phyloP scores from a whole-genome alignment of 148 eudicot species.

The Mesembryanthemum crystallinum region DNA sequence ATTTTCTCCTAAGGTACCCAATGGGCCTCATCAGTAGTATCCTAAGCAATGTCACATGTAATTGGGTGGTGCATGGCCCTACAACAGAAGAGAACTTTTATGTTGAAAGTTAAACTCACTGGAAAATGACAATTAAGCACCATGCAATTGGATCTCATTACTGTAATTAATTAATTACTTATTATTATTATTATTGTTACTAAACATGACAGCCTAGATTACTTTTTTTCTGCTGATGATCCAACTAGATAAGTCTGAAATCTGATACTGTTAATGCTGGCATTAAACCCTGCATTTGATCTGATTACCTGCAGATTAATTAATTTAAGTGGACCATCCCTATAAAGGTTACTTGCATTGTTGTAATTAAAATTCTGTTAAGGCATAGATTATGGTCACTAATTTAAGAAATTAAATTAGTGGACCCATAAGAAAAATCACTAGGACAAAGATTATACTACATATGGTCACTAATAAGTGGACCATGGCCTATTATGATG shows the following conservation, averaged over 20 bases:
- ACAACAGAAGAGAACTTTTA: not conserved
- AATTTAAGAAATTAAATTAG: too few species aligned
- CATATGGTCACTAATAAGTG: too few species aligned
- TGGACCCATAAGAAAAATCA: too few species aligned
- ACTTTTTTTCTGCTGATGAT: not conserved
- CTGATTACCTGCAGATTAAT: slow-evolving; percentile 1
- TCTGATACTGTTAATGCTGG: not conserved
- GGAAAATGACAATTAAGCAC: not conserved
- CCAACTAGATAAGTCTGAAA: not conserved
- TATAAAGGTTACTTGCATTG: too few species aligned
- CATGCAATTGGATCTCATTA: not conserved
- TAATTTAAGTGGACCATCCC: slow-evolving; percentile 6
- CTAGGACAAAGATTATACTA: too few species aligned
- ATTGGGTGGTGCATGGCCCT: not conserved
- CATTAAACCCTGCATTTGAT: slow-evolving; percentile 1
- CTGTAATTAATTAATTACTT: not conserved
- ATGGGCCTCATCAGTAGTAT: not conserved
- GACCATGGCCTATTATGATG: not conserved
- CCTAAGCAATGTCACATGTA: not conserved
- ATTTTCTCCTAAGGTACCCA: not conserved
- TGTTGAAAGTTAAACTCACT: not conserved
- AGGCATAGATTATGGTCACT: too few species aligned
- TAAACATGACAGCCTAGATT: not conserved
- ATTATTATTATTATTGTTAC: not conserved
- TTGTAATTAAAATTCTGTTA: too few species aligned